A percentile compares a stretch with the other conserved stretches of the same genome.
phyloP scores from a whole-genome alignment of 2,329 filamentous ascomycete species.

The Stagonosporopsis rhizophila region DNA sequence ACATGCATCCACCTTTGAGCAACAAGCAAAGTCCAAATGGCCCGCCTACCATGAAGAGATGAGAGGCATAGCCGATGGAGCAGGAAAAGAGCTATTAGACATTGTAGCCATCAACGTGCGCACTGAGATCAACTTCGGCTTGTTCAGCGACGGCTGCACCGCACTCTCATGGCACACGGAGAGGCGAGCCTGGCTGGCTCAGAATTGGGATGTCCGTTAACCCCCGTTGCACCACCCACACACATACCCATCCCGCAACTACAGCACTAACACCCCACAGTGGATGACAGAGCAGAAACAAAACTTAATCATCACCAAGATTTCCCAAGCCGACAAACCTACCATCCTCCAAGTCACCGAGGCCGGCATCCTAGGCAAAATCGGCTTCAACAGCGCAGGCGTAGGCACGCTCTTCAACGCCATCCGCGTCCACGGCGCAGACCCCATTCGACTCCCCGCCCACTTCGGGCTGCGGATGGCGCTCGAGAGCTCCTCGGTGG shows the following conservation, averaged over 20 bases:
- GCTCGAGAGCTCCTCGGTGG: slow-evolving; percentile 60
- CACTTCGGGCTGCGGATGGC: slow-evolving; percentile 66
- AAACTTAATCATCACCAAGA: slow-evolving; percentile 59
- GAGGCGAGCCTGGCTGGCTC: slow-evolving; percentile 55
- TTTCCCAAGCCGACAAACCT: slow-evolving; percentile 54
- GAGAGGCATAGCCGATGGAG: slow-evolving; percentile 61
- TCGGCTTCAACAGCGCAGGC: slow-evolving; percentile 66
- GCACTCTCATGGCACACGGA: slow-evolving; percentile 56
- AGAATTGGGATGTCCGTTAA: slow-evolving; percentile 64
- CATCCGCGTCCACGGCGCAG: slow-evolving; percentile 64
- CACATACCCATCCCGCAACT: not conserved
- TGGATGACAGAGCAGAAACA: slow-evolving; percentile 61
- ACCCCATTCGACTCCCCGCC: slow-evolving; percentile 61
- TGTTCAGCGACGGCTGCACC: slow-evolving; percentile 66
- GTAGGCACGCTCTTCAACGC: slow-evolving; percentile 69
- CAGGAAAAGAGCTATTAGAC: slow-evolving; percentile 55
- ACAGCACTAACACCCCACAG: slow-evolving; percentile 24
- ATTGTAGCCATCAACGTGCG: slow-evolving; percentile 66
- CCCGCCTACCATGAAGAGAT: slow-evolving; percentile 56
- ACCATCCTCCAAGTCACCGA: slow-evolving; percentile 65
- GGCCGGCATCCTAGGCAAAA: slow-evolving; percentile 69
- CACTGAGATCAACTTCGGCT: slow-evolving; percentile 64
- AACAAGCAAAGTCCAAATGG: slow-evolving; percentile 53
- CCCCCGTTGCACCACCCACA: not conserved
- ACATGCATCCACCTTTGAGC: slow-evolving; percentile 57